phyloP scores from a whole-genome alignment of 106 monocot genomes.

The Cymbidium sinense region DNA sequence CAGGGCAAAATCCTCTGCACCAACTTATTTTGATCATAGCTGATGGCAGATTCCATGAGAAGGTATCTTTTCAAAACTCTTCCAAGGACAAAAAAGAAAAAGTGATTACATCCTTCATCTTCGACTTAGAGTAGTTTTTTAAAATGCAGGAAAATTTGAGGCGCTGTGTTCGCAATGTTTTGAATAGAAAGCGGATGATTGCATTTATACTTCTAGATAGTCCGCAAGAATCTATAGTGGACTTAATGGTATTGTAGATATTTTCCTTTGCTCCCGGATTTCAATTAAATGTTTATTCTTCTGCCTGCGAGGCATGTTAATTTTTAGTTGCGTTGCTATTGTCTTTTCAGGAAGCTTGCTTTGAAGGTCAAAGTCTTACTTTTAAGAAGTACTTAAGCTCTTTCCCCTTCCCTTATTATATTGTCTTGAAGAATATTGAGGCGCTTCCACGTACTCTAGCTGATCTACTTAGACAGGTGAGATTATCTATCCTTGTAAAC shows the following conservation, averaged over 20 bases:
- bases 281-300: background rate
- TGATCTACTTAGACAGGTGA: constrained; percentile 88
- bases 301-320: background rate
- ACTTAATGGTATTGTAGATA: constrained; percentile 32
- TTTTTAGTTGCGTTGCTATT: background rate
- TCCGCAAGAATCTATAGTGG: constrained; percentile 72
- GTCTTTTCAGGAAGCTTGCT: constrained; percentile 54
- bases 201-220: constrained; percentile 82
- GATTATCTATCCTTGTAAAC: background rate
- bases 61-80: constrained; percentile 23
- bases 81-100: background rate
- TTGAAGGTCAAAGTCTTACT: constrained; percentile 35
- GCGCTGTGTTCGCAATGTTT: constrained; percentile 50
- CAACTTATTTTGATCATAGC: constrained; percentile 85
- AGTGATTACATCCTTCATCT: background rate
- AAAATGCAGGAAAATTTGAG: constrained; percentile 55
- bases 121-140: background rate
- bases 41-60: constrained; percentile 81
- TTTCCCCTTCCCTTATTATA: constrained; percentile 93
- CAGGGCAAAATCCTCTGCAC: constrained; percentile 72
- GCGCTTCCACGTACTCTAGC: constrained; percentile 85
- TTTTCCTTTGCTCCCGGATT: background rate
- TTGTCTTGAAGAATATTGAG: constrained; percentile 72
- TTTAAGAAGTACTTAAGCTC: constrained; percentile 51
- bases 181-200: constrained; percentile 68